These are phyloP conservation scores for Epichloe gansuensis DNA, from an alignment of 2,329 filamentous ascomycete species.

Conservation along the genomic window DNA sequence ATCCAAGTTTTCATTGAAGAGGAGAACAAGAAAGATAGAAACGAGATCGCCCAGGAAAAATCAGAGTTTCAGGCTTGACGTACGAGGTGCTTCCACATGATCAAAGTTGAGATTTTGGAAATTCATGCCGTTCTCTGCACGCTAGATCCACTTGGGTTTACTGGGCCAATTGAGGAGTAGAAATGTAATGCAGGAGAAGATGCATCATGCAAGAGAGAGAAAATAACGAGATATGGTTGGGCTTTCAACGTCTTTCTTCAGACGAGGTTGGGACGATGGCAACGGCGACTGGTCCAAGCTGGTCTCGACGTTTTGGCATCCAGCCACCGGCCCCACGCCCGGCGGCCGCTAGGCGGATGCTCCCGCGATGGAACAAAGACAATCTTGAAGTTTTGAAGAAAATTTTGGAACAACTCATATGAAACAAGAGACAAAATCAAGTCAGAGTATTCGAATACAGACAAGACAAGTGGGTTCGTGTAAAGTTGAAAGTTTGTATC, in stretches of 20 bases:
- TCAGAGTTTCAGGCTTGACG: conserved; percentile 11
- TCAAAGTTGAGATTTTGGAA: conserved; percentile 23
- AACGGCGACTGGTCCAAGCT: conserved; percentile 1
- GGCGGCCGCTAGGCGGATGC: conserved; percentile 1
- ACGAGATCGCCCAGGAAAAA: background rate
- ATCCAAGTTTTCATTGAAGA: background rate
- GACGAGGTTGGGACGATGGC: conserved; percentile 15
- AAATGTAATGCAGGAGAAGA: conserved; percentile 18
- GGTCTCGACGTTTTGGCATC: background rate
- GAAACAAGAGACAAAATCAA: background rate
- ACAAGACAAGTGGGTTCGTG: background rate
- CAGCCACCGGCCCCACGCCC: conserved; percentile 8
- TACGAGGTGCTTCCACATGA: conserved; percentile 25
- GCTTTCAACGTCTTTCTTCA: conserved; percentile 11
- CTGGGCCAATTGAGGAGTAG: conserved; percentile 22
- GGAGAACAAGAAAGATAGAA: background rate
- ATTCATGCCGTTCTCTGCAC: conserved; percentile 21
- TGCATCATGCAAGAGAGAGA: conserved; percentile 17
- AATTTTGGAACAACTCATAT: background rate
- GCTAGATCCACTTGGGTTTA: conserved; percentile 19
- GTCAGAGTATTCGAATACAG: background rate
- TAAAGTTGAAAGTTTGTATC: background rate
- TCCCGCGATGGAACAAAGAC: background rate
- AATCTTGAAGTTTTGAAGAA: background rate
- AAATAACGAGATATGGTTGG: conserved; percentile 18